Conservation (phyloP, 805 yeast species). For the Starmerella gropengiesseri region DNA sequence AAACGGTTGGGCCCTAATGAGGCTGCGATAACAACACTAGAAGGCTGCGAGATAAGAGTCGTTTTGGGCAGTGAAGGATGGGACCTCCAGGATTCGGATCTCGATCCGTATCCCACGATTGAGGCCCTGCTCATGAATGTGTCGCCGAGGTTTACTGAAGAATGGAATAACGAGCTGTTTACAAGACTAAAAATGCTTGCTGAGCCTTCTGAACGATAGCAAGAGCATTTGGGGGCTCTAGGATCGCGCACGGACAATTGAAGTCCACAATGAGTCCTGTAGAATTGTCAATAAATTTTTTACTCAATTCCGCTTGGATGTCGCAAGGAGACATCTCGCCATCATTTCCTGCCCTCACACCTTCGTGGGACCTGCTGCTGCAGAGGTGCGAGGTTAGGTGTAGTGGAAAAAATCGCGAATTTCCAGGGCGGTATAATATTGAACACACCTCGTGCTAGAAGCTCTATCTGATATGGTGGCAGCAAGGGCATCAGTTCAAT, state of each 20-base stretch:
- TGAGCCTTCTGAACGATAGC: neutral
- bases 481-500: slow-evolving; percentile 9
- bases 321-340: too few relatives aligned
- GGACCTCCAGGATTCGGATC: slow-evolving; percentile 7
- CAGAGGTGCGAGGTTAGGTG: too few relatives aligned
- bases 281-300: too few relatives aligned
- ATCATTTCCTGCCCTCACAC: too few relatives aligned
- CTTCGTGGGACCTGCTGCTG: too few relatives aligned
- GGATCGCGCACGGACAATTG: neutral
- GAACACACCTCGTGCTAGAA: neutral
- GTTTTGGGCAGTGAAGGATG: slow-evolving; percentile 19
- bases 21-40: slow-evolving; percentile 19
- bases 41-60: slow-evolving; percentile 9
- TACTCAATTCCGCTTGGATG: too few relatives aligned
- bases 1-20: neutral
- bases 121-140: slow-evolving; percentile 27
- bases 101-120: slow-evolving; percentile 24
- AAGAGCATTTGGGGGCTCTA: neutral
- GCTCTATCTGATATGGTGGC: slow-evolving; percentile 10
- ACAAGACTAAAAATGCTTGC: slow-evolving; percentile 1
- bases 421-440: too few relatives aligned
- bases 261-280: neutral
- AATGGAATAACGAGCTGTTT: slow-evolving; percentile 21
- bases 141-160: slow-evolving; percentile 23
- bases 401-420: neutral